A percentile compares a stretch with the other conserved stretches of the same genome.
Conservation (phyloP, 2,329 filamentous ascomycete species). For the Amesomyces nigricolor region DNA sequence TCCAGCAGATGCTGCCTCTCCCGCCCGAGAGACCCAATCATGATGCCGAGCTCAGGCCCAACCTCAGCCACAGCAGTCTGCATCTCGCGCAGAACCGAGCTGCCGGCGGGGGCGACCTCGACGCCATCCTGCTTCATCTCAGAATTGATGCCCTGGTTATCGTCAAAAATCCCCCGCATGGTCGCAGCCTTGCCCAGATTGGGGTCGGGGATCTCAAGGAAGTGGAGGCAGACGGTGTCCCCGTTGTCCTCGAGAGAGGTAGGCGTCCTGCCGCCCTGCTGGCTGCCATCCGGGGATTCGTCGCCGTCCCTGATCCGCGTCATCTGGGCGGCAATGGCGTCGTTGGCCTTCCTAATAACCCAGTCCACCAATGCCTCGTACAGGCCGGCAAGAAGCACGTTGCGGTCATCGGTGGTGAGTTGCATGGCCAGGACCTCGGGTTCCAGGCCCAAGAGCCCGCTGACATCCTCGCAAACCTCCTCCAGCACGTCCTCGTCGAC, state of each 20-base stretch:
- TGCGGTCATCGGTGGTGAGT: conserved; percentile 78
- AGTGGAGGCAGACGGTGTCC: conserved; percentile 82
- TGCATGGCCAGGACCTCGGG: conserved; percentile 74
- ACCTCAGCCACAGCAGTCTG: conserved; percentile 70
- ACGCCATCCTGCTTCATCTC: conserved; percentile 98
- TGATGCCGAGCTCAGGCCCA: conserved; percentile 73
- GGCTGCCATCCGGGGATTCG: conserved; percentile 58
- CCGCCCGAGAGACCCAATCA: conserved; percentile 58
- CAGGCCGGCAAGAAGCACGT: conserved; percentile 74
- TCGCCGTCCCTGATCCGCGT: conserved; percentile 58
- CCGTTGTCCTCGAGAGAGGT: conserved; percentile 61
- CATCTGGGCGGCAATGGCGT: conserved; percentile 73
- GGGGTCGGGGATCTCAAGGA: conserved; percentile 79
- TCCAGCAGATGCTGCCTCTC: conserved; percentile 76
- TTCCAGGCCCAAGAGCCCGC: conserved; percentile 77
- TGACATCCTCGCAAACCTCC: conserved; percentile 83
- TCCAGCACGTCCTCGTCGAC: conserved; percentile 81
- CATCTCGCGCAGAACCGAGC: conserved; percentile 83
- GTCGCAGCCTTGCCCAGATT: conserved; percentile 80
- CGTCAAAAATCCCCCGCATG: conserved; percentile 88
- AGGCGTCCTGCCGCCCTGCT: conserved; percentile 53
- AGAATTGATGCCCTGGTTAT: conserved; percentile 83
- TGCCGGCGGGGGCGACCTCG: conserved; percentile 65
- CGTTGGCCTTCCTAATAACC: conserved; percentile 85
- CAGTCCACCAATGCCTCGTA: conserved; percentile 95